Base-by-base conservation (phyloP, 345 rosid species). In the Populus davidiana region DNA sequence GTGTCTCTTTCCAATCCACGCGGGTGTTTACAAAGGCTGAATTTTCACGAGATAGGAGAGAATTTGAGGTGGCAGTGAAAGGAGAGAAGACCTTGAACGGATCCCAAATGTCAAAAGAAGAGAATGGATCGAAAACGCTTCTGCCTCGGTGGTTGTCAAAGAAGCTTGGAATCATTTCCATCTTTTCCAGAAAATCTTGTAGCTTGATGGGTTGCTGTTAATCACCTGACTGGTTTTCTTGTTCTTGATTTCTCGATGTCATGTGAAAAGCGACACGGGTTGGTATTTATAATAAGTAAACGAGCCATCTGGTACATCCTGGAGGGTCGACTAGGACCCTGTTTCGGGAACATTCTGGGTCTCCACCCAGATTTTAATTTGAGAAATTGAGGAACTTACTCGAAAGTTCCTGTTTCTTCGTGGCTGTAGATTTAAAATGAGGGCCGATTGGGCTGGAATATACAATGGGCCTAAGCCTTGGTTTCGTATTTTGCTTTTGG, bases 1-100 rank as follows among this genome's bases (percentile, higher is more conserved):
- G 79, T 21, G 79, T 77, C 38, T 77, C 79, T 21, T 43, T 77
- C 74, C 79, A 69, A 6, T 77, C 79, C 16, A 77, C 8, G 25
- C 74, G 79, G 2, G 69, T 62, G 43, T 11, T 61, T 4, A 70
- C 62, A 13, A 59, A 43, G 20, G 74, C 63, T 59, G 63, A 29
- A 2, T 61, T 61, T 2, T 69, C 79, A 14, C 5, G 8, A 21
- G 3, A 1, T 21, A 36, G 5, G 64, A 54, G n/a, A n/a, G 63
- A n/a, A 4, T 56, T n/a, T 3, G 29, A 3, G 9, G 76, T 20
- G 16, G 74, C 39, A 29, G 72, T 65, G 38, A 67, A 67, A 1
- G 72, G 52, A 18, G 23, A 0, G 0, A 67, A 52, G 35, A 23
- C 72, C 65, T 67, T 67, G 66, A 75, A 69, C 0, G 74, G 69